These are phyloP conservation scores for Lactarius akahatsu DNA, from an alignment of 768 basidiomycete genomes.

Conservation along the genomic window DNA sequence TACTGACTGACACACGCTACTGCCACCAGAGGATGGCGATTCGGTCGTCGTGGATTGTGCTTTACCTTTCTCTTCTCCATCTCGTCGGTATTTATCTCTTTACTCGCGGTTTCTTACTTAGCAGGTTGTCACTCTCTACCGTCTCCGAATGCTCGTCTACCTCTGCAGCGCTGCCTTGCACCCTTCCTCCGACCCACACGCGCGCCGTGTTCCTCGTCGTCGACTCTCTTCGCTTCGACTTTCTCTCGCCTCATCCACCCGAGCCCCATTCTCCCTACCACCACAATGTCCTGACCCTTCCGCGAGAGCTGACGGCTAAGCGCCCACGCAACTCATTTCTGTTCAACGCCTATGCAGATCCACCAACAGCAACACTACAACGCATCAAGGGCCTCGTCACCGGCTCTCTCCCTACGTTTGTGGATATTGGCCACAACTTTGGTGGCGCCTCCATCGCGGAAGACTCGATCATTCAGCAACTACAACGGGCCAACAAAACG, in stretches of 20 bases:
- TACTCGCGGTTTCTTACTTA: slow-evolving; percentile 87
- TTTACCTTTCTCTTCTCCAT: slow-evolving; percentile 69
- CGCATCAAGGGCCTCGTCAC: slow-evolving; percentile 94
- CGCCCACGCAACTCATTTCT: slow-evolving; percentile 76
- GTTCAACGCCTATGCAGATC: slow-evolving; percentile 89
- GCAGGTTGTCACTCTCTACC: slow-evolving; percentile 67
- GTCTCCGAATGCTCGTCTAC: slow-evolving; percentile 43
- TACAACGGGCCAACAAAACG: slow-evolving; percentile 56
- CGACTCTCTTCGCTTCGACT: slow-evolving; percentile 93
- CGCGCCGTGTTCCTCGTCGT: slow-evolving; percentile 85
- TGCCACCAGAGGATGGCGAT: slow-evolving; percentile 5
- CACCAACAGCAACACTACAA: slow-evolving; percentile 93
- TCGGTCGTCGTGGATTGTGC: slow-evolving; percentile 38
- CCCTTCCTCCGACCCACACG: slow-evolving; percentile 63
- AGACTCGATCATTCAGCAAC: slow-evolving; percentile 82
- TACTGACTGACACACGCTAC: background rate
- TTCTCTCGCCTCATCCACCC: slow-evolving; percentile 72
- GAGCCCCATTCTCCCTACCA: slow-evolving; percentile 63
- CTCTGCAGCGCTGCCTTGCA: slow-evolving; percentile 37
- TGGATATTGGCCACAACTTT: slow-evolving; percentile 92
- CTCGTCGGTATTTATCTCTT: slow-evolving; percentile 83
- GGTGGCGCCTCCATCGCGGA: slow-evolving; percentile 83
- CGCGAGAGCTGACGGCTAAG: slow-evolving; percentile 61
- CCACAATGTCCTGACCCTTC: slow-evolving; percentile 81
- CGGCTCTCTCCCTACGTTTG: slow-evolving; percentile 91